Base-by-base conservation (phyloP, 116 monocot species). In the Dioscorea cayenensis region DNA sequence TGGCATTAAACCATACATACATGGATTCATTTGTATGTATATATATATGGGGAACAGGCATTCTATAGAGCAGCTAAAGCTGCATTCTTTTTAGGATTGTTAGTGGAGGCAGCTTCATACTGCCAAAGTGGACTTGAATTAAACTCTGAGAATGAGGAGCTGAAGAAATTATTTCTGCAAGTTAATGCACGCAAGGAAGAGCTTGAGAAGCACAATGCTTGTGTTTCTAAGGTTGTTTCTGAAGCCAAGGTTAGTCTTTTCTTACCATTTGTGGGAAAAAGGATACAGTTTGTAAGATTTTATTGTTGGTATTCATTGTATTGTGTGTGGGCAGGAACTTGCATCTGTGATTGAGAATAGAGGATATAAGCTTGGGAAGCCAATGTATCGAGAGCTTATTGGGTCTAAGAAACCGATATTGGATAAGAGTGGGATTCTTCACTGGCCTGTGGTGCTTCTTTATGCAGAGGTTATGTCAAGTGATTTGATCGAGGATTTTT, bases 401-500 rank as follows among this genome's bases (percentile, higher is more conserved):
- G 93, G 93, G 51, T 25, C 84, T 50, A 82, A 77, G 59, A 97
- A 88, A 71, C 90, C 90, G 61, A 63, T 49, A 23, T 73, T 97
- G 25, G 97, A 90, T 78, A 73, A 80, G 69, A 84, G 66, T 20
- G 74, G 76, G 14, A 70, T 93, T 64, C 77, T 97, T 78, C 97
- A 93, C 73, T 97, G 97, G 97, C 93, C 97, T 7, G 90, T 97
- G 63, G 88, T 97, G 77, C 83, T 97, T 72, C 97, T 97, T 67
- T 97, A 97, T 80, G 88, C 97, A n/a, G 97, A 97, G 76, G 86
- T 81, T 64, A 92, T 97, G 93, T 86, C 88, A n/a, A 92, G 93
- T 83, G 97, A 97, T 82, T 92, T 97, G 48, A 85, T 97, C 17
- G 88, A 97, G 72, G 90, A 93, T 63, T 97, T 92, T 60, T 84